phyloP scores from a whole-genome alignment of 2,329 filamentous ascomycete genomes.

The Colletotrichum truncatum region DNA sequence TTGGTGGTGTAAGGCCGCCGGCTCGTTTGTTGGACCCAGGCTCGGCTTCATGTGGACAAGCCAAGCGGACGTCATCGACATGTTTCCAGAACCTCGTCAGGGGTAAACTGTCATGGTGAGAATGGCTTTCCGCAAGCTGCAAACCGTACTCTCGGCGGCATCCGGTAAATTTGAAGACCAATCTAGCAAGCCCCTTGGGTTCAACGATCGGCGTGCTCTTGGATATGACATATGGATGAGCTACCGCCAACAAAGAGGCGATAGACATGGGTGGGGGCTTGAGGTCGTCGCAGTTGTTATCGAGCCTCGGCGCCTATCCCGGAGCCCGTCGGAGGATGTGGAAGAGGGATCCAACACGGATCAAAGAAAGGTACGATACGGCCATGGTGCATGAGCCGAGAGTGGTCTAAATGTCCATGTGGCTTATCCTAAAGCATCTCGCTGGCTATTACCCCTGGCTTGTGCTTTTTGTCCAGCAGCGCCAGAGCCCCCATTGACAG shows the following conservation, averaged over 20 bases:
- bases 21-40: too few relatives aligned
- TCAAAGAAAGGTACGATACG: neutral
- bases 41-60: too few relatives aligned
- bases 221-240: neutral
- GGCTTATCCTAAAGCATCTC: neutral
- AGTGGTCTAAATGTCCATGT: neutral
- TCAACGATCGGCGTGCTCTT: neutral
- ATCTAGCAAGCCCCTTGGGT: neutral
- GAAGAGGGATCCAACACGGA: neutral
- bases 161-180: neutral
- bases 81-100: neutral
- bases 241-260: neutral
- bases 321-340: neutral
- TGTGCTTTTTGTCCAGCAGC: neutral
- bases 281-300: neutral
- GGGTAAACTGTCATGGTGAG: too few relatives aligned
- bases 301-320: too few relatives aligned
- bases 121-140: too few relatives aligned
- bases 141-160: neutral
- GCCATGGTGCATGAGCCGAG: neutral
- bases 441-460: neutral
- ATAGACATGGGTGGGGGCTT: neutral
- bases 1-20: too few relatives aligned
- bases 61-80: too few relatives aligned
- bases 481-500: neutral